phyloP scores from a whole-genome alignment of 441 rosid species.

The Pelargonium cotyledonis region DNA sequence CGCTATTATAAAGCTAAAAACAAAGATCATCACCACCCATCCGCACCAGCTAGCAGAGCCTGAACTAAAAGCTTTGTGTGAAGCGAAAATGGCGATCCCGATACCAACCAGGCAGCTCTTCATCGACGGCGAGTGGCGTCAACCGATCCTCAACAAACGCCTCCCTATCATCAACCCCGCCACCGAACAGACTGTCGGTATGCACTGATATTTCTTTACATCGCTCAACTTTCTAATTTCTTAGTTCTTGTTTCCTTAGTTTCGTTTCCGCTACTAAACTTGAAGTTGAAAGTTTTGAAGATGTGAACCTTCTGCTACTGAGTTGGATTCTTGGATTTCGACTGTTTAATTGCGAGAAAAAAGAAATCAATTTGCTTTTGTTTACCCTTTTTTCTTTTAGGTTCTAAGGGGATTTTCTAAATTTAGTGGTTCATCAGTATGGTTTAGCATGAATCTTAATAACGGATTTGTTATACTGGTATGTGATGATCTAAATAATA shows the following conservation, averaged over 20 bases:
- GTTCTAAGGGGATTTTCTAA: neutral
- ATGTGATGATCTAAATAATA: neutral
- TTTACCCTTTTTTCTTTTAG: neutral
- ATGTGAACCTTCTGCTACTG: neutral
- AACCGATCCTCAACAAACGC: constrained; percentile 58
- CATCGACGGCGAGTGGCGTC: constrained; percentile 85
- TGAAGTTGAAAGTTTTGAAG: neutral
- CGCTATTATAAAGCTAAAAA: too few species aligned
- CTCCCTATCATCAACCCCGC: constrained; percentile 75
- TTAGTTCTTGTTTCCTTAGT: neutral
- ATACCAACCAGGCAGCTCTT: constrained; percentile 63
- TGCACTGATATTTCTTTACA: too few species aligned
- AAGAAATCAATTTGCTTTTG: neutral
- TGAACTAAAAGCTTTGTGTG: too few species aligned
- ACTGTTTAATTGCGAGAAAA: neutral
- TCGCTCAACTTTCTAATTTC: too few species aligned
- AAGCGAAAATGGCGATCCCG: constrained; percentile 38
- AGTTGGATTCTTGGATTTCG: neutral
- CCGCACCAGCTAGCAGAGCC: too few species aligned
- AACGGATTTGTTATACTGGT: too few species aligned
- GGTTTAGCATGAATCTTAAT: too few species aligned
- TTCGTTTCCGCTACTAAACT: neutral
- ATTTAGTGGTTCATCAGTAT: neutral
- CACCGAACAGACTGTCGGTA: constrained; percentile 77
- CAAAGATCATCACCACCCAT: too few species aligned